Base-by-base conservation (phyloP, 179 eudicot genomes). In the Heliamphora ciliata region DNA sequence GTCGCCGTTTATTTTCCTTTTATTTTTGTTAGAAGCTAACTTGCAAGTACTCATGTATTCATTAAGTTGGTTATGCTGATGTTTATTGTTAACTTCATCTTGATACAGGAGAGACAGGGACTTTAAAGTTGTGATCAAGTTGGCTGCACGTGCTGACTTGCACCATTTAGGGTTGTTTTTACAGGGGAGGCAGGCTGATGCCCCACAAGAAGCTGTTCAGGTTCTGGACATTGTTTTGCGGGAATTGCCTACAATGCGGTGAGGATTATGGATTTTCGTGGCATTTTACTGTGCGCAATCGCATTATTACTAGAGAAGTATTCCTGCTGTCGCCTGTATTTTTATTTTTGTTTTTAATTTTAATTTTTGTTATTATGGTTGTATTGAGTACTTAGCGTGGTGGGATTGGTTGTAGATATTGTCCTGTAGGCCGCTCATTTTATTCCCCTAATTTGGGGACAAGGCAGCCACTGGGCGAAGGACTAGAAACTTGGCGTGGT, bases 161-260 rank as follows among this genome's bases (percentile, higher is more conserved):
- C 98, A 94, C 76, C 99, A 96, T 80, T 78, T 94, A 51, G 94
- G 89, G 5, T 84, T 91, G 95, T 96, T 96, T 82, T 70, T 96
- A 64, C 86, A 88, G 80, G 99, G 99, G 6, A 90, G 90, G 83
- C 97, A 90, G 86, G 93, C 97, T 44, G 99, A 96, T 92, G 97
- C 97, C 21, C 99, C 99, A 0, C 98, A 96, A 85, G 99, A 96
- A 85, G 97, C 98, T 81, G 91, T 96, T 11, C 99, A 96, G 84
- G 97, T 96, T 84, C 86, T 96, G 85, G 99, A 96, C 83, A 93
- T 96, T 75, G 99, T 96, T 77, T 74, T 96, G 81, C 92, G 98
- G 10, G 98, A 93, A 87, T 73, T 90, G 88, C 98, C 97, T 18
- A 92, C 98, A 11, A 79, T 75, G 15, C 83, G 93, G 98, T 95